phyloP scores from a whole-genome alignment of 345 rosid genomes.

The Syzygium aqueum region DNA sequence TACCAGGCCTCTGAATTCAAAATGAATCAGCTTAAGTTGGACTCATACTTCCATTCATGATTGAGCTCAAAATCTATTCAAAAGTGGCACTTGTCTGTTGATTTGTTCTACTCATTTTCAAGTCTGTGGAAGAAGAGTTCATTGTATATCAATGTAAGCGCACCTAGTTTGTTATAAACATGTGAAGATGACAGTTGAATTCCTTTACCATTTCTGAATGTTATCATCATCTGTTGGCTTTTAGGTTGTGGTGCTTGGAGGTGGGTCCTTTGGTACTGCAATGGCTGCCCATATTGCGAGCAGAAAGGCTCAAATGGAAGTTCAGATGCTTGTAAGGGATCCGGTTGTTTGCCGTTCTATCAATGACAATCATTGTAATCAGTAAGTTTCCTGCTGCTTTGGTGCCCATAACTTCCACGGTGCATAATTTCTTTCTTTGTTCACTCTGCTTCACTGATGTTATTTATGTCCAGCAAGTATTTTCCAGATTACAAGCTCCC shows the following conservation, averaged over 20 bases:
- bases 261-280: slow-evolving; percentile 94
- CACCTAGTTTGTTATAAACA: not conserved
- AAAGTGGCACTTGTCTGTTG: not conserved
- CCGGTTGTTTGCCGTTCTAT: slow-evolving; percentile 57
- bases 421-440: not conserved
- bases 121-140: not conserved
- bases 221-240: not conserved
- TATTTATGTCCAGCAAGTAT: slow-evolving; percentile 42
- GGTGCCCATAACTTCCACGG: not conserved
- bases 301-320: slow-evolving; percentile 59
- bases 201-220: not conserved
- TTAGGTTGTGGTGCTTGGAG: slow-evolving; percentile 95
- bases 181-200: not conserved
- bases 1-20: not conserved
- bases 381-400: slow-evolving; percentile 15
- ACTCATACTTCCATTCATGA: not conserved
- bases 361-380: slow-evolving; percentile 46
- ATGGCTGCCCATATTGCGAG: slow-evolving; percentile 91
- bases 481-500: slow-evolving; percentile 80
- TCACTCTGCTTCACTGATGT: not conserved
- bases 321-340: slow-evolving; percentile 79
- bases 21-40: not conserved
- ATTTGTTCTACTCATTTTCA: not conserved
- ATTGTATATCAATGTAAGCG: not conserved
- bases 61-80: not conserved